Conservation (phyloP, 257 asterid species). For the Capsicum chinense region DNA sequence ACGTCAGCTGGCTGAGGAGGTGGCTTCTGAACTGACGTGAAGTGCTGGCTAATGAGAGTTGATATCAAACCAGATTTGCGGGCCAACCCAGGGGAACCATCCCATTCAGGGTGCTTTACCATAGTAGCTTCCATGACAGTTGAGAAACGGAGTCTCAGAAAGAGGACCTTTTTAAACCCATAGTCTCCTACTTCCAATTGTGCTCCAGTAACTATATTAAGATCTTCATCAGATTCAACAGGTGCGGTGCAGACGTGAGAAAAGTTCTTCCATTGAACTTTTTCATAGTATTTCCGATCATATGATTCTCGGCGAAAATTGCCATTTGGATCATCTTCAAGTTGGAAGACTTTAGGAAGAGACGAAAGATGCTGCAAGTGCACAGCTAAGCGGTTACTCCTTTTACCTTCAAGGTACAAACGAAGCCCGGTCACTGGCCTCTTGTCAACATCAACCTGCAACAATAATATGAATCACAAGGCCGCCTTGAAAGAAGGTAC, state of each 20-base stretch:
- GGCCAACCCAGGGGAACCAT: constrained; percentile 85
- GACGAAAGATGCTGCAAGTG: constrained; percentile 96
- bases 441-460: constrained; percentile 94
- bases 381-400: constrained; percentile 92
- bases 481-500: background rate
- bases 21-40: constrained; percentile 76
- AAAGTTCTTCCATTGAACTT: constrained; percentile 95
- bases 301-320: constrained; percentile 58
- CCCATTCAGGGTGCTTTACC: constrained; percentile 90
- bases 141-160: constrained; percentile 73
- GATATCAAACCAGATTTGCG: constrained; percentile 96
- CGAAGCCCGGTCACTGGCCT: constrained; percentile 95
- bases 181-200: constrained; percentile 71
- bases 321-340: constrained; percentile 72
- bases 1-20: constrained; percentile 90
- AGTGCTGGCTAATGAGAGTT: constrained; percentile 86
- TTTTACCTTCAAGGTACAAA: constrained; percentile 88
- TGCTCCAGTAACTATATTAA: constrained; percentile 86
- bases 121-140: constrained; percentile 69
- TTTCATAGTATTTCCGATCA: constrained; percentile 81
- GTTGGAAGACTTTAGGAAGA: constrained; percentile 82
- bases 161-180: constrained; percentile 86
- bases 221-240: constrained; percentile 85
- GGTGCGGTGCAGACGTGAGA: constrained; percentile 98
- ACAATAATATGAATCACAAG: constrained; percentile 20